A percentile compares a stretch with the other conserved stretches of the same genome.
Conservation (phyloP, 768 basidiomycete genomes). For the Boletus tomentosulus region DNA sequence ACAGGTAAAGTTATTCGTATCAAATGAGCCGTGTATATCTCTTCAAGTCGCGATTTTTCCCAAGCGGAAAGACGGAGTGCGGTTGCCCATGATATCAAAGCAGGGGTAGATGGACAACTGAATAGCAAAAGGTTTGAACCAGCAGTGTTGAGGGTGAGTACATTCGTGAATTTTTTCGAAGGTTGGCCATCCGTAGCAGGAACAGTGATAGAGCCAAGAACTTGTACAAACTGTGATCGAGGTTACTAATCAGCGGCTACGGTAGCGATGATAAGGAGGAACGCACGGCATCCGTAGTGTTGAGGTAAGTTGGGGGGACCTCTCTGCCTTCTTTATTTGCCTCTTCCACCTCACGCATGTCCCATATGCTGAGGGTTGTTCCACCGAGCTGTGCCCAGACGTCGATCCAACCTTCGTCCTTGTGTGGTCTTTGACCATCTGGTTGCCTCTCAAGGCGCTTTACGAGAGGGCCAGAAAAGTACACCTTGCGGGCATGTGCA, state of each 20-base stretch:
- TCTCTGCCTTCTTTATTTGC: conserved; percentile 76
- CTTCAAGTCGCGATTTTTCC: conserved; percentile 94
- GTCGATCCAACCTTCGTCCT: conserved; percentile 77
- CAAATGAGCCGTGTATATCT: conserved; percentile 95
- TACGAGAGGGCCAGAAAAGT: conserved; percentile 81
- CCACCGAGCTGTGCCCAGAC: conserved; percentile 91
- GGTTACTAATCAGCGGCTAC: conserved; percentile 7
- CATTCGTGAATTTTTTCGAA: conserved; percentile 61
- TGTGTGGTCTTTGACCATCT: conserved; percentile 63
- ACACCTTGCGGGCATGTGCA: conserved; percentile 80
- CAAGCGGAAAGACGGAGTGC: conserved; percentile 87
- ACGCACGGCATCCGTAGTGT: conserved; percentile 84
- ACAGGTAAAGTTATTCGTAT: conserved; percentile 70
- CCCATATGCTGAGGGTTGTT: conserved; percentile 87
- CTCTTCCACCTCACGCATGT: conserved; percentile 83
- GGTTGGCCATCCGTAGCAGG: conserved; percentile 50
- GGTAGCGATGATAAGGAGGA: background rate
- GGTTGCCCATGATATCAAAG: conserved; percentile 85
- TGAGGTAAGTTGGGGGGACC: conserved; percentile 84
- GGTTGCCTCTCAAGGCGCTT: conserved; percentile 74
- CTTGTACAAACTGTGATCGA: conserved; percentile 63
- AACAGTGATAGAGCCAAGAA: conserved; percentile 68
- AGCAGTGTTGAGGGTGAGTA: conserved; percentile 90
- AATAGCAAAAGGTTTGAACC: conserved; percentile 88
- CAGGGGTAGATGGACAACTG: conserved; percentile 69